Conservation (phyloP, 2,329 filamentous ascomycete species). For the Botrytis sinoallii region DNA sequence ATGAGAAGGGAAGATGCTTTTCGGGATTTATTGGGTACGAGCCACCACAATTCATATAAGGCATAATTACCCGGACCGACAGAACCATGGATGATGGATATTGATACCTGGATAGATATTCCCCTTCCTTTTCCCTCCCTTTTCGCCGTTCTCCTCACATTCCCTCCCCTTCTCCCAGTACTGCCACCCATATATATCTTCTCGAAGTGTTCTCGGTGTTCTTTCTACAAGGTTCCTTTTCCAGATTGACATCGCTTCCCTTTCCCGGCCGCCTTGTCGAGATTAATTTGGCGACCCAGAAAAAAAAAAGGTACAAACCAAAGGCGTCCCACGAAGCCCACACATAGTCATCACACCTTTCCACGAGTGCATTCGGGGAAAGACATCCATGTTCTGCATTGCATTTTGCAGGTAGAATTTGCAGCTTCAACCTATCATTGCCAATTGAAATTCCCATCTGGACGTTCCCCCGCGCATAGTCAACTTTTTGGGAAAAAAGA, state of each 20-base stretch:
- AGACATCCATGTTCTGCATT: slow-evolving; percentile 17
- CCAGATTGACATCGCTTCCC: neutral
- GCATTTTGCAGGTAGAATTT: slow-evolving; percentile 7
- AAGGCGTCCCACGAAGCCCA: slow-evolving; percentile 6
- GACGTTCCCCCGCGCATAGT: neutral
- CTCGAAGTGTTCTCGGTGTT: neutral
- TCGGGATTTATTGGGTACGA: neutral
- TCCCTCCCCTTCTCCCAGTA: neutral
- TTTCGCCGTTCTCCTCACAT: neutral
- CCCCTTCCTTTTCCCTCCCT: no score
- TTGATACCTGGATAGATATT: neutral
- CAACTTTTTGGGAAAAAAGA: neutral
- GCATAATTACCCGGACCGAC: neutral
- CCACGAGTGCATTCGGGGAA: slow-evolving; percentile 11
- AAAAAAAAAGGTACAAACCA: slow-evolving; percentile 13
- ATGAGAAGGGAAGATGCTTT: neutral
- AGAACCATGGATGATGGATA: neutral
- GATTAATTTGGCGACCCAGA: slow-evolving; percentile 14
- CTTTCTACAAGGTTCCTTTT: neutral
- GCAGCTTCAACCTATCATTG: slow-evolving; percentile 5
- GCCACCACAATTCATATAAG: neutral
- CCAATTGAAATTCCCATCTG: slow-evolving; percentile 4
- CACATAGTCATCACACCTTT: neutral
- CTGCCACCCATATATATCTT: neutral
- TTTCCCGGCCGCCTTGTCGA: slow-evolving; percentile 13